Conservation (phyloP, 2,329 filamentous ascomycete species). For the Ilyonectria sp. region DNA sequence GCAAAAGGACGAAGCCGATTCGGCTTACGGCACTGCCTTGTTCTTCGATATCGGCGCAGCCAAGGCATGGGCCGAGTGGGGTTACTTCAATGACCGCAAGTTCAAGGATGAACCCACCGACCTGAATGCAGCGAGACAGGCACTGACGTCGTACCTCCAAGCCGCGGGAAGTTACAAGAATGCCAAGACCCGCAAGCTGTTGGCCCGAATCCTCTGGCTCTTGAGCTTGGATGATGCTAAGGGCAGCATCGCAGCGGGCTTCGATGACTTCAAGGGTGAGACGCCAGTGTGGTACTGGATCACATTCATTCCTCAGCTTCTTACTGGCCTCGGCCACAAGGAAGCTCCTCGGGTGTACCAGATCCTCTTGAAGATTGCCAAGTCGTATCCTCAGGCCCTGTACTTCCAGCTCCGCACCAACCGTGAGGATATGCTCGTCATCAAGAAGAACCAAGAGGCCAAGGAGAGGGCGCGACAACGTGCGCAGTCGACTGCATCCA, state of each 20-base stretch:
- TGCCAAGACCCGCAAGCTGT: conserved; percentile 93
- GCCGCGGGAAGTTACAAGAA: conserved; percentile 98
- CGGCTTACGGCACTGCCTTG: conserved; percentile 93
- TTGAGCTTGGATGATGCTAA: conserved; percentile 93
- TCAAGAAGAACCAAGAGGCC: conserved; percentile 89
- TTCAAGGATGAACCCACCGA: conserved; percentile 93
- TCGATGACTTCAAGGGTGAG: conserved; percentile 97
- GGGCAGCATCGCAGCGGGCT: conserved; percentile 86
- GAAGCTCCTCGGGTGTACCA: conserved; percentile 90
- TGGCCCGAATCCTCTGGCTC: conserved; percentile 95
- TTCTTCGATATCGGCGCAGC: conserved; percentile 96
- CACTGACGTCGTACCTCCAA: conserved; percentile 95
- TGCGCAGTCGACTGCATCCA: conserved; percentile 61
- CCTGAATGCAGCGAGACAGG: conserved; percentile 88
- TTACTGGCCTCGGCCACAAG: conserved; percentile 91
- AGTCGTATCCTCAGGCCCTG: conserved; percentile 93
- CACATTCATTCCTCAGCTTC: conserved; percentile 96
- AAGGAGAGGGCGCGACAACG: conserved; percentile 75
- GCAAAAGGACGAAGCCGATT: conserved; percentile 91
- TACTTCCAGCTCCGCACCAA: conserved; percentile 97
- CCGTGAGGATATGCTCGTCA: conserved; percentile 91
- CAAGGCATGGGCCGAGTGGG: conserved; percentile 99
- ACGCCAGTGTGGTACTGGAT: conserved; percentile 99
- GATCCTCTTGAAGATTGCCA: conserved; percentile 93
- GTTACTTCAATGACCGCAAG: conserved; percentile 95